Conservation (phyloP, 495 filamentous ascomycete species). For the Articulospora tetracladia region DNA sequence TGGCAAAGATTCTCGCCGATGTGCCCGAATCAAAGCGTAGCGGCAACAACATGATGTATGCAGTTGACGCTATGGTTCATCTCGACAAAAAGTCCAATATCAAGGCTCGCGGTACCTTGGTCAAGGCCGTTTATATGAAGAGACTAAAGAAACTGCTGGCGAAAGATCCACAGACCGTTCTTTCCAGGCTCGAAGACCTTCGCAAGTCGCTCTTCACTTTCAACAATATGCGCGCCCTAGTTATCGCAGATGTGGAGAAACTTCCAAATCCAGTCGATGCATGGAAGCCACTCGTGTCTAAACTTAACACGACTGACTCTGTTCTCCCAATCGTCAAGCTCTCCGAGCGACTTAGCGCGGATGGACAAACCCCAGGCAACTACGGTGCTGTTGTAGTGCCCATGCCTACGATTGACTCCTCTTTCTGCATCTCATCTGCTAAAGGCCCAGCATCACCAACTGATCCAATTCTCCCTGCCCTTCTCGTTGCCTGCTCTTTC, state of each 20-base stretch:
- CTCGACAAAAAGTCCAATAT: slow-evolving; percentile 66
- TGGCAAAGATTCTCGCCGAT: slow-evolving; percentile 85
- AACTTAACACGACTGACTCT: slow-evolving; percentile 7
- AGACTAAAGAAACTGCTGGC: slow-evolving; percentile 73
- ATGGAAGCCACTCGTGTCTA: slow-evolving; percentile 65
- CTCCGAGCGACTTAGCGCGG: slow-evolving; percentile 59
- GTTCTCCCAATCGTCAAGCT: slow-evolving; percentile 40
- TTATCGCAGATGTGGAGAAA: slow-evolving; percentile 77
- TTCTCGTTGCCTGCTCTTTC: slow-evolving; percentile 83
- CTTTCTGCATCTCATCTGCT: slow-evolving; percentile 72
- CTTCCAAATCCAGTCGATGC: slow-evolving; percentile 75
- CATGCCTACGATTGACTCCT: slow-evolving; percentile 91
- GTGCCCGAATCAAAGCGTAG: slow-evolving; percentile 90
- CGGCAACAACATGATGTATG: slow-evolving; percentile 69
- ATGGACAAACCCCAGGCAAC: slow-evolving; percentile 68
- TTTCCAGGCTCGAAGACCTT: slow-evolving; percentile 73
- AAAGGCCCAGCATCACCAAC: slow-evolving; percentile 69
- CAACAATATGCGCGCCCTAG: slow-evolving; percentile 77
- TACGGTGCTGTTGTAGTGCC: slow-evolving; percentile 75
- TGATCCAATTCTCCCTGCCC: slow-evolving; percentile 74
- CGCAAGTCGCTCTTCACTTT: slow-evolving; percentile 69
- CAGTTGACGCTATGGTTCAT: slow-evolving; percentile 80
- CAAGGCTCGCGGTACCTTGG: slow-evolving; percentile 75
- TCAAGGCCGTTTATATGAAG: slow-evolving; percentile 85
- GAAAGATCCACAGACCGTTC: slow-evolving; percentile 63